Base-by-base conservation (phyloP, 768 basidiomycete genomes). In the Termitomyces sp. region DNA sequence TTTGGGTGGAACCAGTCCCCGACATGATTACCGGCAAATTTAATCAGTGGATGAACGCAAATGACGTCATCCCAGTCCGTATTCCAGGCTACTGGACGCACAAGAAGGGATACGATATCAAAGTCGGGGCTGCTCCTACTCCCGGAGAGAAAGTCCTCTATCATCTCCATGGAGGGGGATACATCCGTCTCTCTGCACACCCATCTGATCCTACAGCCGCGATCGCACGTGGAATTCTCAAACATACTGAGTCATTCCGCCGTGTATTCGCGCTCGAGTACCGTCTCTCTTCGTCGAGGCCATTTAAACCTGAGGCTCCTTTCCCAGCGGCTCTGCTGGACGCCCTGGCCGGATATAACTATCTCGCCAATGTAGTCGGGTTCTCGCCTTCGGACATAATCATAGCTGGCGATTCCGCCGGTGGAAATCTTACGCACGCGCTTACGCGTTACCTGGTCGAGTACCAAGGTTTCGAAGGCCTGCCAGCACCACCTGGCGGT, bases 301-400 rank as follows among this genome's bases (percentile, higher is more conserved):
- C 81, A 21, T 71, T 71, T 63, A 57, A 64, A 26, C 67, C 72
- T 11, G 70, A 70, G 3, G 74, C 84, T 59, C 79, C 88, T 10
- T 93, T 93, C 73, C 91, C 91, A 0, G 74, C 86, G 0, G 87
- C 87, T 19, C 74, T 94, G 1, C 70, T 93, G 10, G 90, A 94
- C 64, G 84, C 82, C 3, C 70, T 92, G 11, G 80, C 86, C 2
- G 89, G 85, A 7, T 94, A 91, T 67, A 71, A 78, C 45, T 86
- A 91, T 67, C 83, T 91, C 23, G 75, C 86, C 41, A 73, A 79
- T 44, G 70, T 65, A 9, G 71, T 86, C 26, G 80, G 82, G 0
- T 84, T 89, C 66, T 60, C 73, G 1, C 80, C 88, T 0, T 67
- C 72, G 17, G 71, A 88, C 62, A 85, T 93, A 63, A 75, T 89